Conservation (phyloP, 208 protist species). For the Zelonia costaricensis region DNA sequence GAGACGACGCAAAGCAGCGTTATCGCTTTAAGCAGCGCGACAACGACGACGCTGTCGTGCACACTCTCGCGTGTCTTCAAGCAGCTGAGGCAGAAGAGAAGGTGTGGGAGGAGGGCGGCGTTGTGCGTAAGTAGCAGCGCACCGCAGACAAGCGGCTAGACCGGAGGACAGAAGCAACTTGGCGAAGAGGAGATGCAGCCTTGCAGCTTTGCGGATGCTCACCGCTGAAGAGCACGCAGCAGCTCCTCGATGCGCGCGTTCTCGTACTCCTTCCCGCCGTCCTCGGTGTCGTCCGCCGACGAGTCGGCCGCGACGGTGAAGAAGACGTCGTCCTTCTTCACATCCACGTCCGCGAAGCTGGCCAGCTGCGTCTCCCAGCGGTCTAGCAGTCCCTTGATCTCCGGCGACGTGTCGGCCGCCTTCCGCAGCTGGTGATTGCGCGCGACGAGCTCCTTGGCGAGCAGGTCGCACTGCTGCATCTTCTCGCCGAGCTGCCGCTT, state of each 20-base stretch:
- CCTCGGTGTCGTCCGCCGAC: slow-evolving; percentile 19
- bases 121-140: too few species aligned
- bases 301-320: slow-evolving; percentile 10
- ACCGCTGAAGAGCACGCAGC: slow-evolving; percentile 24
- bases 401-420: slow-evolving; percentile 18
- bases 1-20: too few species aligned
- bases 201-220: too few species aligned
- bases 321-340: slow-evolving; percentile 21
- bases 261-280: slow-evolving; percentile 24
- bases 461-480: slow-evolving; percentile 25
- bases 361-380: slow-evolving; percentile 32
- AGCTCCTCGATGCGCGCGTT: slow-evolving; percentile 35
- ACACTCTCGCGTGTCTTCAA: too few species aligned
- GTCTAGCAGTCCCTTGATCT: slow-evolving; percentile 23
- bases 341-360: slow-evolving; percentile 18
- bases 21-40: too few species aligned
- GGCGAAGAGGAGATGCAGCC: too few species aligned
- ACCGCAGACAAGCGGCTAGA: too few species aligned
- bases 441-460: slow-evolving; percentile 25
- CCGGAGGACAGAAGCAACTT: too few species aligned
- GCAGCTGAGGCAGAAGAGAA: too few species aligned
- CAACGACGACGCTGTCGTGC: too few species aligned
- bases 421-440: slow-evolving; percentile 35
- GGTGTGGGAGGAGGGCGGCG: too few species aligned
- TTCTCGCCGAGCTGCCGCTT: slow-evolving; percentile 44